These are phyloP conservation scores for Globisporangium mamillatum DNA, from an alignment of 352 stramenopile species.

Conservation along the genomic window DNA sequence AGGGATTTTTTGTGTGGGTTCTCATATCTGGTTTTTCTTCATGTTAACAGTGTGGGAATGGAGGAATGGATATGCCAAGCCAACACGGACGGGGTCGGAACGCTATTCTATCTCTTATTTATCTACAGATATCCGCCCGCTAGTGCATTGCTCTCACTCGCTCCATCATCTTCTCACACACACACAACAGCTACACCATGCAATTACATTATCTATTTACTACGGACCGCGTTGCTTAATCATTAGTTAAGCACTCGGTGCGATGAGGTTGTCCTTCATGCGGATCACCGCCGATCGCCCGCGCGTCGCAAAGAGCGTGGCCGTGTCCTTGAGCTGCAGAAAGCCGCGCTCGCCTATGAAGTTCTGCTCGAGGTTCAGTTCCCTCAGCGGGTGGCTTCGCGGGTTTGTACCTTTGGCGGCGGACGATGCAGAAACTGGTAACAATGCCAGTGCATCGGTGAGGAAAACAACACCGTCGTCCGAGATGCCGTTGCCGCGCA, in stretches of 20 bases:
- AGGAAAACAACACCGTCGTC: constrained; percentile 43
- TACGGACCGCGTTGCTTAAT: neutral
- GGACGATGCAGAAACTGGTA: constrained; percentile 3
- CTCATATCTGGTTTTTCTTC: constrained; percentile 7
- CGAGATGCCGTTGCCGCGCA: constrained; percentile 56
- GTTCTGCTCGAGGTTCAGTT: constrained; percentile 47
- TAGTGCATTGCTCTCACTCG: neutral
- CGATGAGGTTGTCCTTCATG: constrained; percentile 36
- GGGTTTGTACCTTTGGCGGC: neutral
- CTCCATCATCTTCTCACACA: neutral
- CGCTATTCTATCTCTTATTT: constrained; percentile 2
- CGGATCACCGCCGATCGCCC: constrained; percentile 26
- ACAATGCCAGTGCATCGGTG: constrained; percentile 24
- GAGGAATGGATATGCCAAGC: neutral
- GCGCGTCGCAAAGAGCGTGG: constrained; percentile 24
- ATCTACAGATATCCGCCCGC: constrained; percentile 3
- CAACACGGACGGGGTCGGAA: neutral
- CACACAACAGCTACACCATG: neutral
- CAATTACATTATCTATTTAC: constrained; percentile 1
- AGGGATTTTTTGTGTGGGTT: neutral
- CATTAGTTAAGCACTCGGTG: neutral
- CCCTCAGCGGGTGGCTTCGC: neutral
- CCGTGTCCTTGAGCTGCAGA: constrained; percentile 36
- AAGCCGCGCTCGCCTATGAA: constrained; percentile 54
- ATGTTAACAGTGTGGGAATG: neutral